Base-by-base conservation (phyloP, 805 yeast genomes). In the Spencermartinsiella europaea region DNA sequence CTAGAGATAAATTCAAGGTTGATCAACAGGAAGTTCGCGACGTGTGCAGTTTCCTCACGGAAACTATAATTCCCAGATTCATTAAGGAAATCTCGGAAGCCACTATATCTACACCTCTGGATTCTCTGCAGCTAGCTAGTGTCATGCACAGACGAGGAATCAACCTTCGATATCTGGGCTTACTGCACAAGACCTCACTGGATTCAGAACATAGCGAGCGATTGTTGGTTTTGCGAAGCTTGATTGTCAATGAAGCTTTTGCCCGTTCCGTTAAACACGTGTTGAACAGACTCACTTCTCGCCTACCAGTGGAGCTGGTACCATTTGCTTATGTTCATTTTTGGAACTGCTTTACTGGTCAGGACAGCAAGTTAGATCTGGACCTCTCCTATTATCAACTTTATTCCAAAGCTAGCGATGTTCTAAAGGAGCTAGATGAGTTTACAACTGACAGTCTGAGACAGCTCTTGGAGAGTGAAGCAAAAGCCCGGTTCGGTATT, bases 161-260 rank as follows among this genome's bases (percentile, higher is more conserved):
- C 63, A 90, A 88, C 64, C 62, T 90, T 67, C 83, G 98, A 70
- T 91, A 91, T 61, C 73, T 91, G 58, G 96, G 96, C 49, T 64
- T 59, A 15, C 61, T 86, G 53, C 40, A 20, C 10, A 22, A 35
- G n/a, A 81, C 81, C 19, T 59, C 62, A 28, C 58, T 63, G 43
- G 51, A 55, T 38, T 46, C 63, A 57, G 49, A 56, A 62, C 50
- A 64, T 61, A 60, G 62, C 21, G 57, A 64, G n/a, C 59, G 65
- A 35, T 67, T 67, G 35, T 66, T 63, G 34, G 63, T 64, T 52
- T 69, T 77, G 50, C 57, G 66, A 4, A 69, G 80, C n/a, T 69
- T 85, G 40, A 64, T 80, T 25, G 62, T 69, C 36, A 77, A 73
- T 46, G 98, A 90, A 66, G 82, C 90, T 71, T 65, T 90, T 56